These are phyloP conservation scores for Rhododendron vialii DNA, from an alignment of 148 eudicot species.

Conservation along the genomic window DNA sequence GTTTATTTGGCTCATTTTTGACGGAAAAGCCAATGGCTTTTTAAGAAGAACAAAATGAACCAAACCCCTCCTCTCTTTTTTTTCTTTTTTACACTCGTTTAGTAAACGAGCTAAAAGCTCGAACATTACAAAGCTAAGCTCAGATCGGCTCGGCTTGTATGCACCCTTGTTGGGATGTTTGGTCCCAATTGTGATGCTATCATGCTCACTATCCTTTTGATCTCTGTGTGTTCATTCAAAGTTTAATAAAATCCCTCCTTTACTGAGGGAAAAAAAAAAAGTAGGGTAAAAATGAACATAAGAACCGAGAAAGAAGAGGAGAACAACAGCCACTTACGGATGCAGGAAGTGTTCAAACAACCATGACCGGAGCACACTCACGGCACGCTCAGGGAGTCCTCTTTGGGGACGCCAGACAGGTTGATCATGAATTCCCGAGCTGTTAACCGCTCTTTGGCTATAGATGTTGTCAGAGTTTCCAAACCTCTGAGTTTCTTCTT, in stretches of 20 bases:
- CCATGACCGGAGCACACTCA: constrained; percentile 74
- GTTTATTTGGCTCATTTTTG: too few species aligned
- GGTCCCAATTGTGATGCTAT: neutral
- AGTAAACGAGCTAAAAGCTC: neutral
- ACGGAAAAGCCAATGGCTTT: too few species aligned
- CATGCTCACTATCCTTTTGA: neutral
- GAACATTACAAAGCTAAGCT: neutral
- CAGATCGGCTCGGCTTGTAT: neutral
- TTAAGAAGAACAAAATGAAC: too few species aligned
- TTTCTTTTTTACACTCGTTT: neutral
- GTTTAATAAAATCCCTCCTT: neutral
- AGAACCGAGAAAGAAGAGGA: neutral
- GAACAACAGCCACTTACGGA: constrained; percentile 51
- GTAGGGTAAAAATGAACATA: neutral
- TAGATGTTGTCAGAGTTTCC: constrained; percentile 28
- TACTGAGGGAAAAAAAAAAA: neutral
- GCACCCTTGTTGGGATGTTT: neutral
- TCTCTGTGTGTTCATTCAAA: too few species aligned
- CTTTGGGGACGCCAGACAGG: constrained; percentile 91
- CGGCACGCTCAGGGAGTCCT: constrained; percentile 92
- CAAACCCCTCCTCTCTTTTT: too few species aligned
- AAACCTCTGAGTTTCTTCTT: constrained; percentile 22
- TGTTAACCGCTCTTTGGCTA: constrained; percentile 35
- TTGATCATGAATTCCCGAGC: constrained; percentile 26
- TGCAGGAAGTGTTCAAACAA: constrained; percentile 87